Conservation (phyloP, 257 asterid genomes). For the Marsdenia floribunda region DNA sequence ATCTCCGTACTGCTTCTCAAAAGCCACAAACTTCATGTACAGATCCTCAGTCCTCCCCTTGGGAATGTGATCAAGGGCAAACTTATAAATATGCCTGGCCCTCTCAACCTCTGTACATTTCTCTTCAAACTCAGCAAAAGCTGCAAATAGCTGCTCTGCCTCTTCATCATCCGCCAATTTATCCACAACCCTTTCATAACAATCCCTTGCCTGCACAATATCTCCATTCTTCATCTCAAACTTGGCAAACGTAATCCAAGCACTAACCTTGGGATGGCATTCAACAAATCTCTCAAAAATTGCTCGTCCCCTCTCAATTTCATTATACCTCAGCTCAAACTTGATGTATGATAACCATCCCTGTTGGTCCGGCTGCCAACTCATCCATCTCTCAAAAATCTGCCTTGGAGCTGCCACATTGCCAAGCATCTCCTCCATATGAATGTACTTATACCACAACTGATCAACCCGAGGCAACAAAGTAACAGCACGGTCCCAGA, state of each 20-base stretch:
- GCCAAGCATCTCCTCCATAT: conserved; percentile 78
- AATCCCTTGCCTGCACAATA: too few species aligned
- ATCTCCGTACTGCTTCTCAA: conserved; percentile 85
- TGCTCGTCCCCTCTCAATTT: too few species aligned
- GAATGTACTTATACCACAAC: conserved; percentile 79
- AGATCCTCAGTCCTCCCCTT: conserved; percentile 83
- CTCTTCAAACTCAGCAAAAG: conserved; percentile 87
- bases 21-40: conserved; percentile 56
- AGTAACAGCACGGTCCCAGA: too few species aligned
- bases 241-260: too few species aligned
- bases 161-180: too few species aligned
- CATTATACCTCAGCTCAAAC: too few species aligned
- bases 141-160: conserved; percentile 42
- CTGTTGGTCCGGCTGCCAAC: too few species aligned
- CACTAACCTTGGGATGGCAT: too few species aligned
- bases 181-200: too few species aligned
- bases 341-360: conserved; percentile 60
- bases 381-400: conserved; percentile 82
- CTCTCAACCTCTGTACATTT: conserved; percentile 78
- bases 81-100: conserved; percentile 74
- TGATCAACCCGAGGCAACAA: conserved; percentile 36
- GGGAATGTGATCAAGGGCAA: conserved; percentile 80
- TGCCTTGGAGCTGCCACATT: conserved; percentile 75
- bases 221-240: too few species aligned
- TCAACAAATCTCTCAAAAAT: too few species aligned